Evolutionary conservation across 2,329 filamentous ascomycete genomes (phyloP), one percentile per base, ranked within the genome.

Genomic region (Alternaria panax): DNA sequence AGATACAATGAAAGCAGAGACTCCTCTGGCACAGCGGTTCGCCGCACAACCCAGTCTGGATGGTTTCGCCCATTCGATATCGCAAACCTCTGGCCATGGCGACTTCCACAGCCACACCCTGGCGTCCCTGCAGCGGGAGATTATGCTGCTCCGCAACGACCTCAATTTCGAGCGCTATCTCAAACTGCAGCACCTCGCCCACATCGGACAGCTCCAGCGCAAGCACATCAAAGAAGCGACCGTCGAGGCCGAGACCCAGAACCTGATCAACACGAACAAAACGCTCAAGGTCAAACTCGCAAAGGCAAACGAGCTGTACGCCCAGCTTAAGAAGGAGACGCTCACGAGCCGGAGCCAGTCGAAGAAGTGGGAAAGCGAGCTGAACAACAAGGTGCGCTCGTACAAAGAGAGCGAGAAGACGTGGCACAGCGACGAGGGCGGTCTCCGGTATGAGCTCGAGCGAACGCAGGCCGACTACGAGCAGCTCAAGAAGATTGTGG

Each of bases 161-260:
- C 82, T 95, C 42, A 91, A 90, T 65, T 95, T 94, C 70, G 92
- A 95, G 75, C 85, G 90, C 25, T 94, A 92, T 76, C 84, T 94
- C 69, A 94, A 93, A 73, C 87, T 92, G 64, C 92, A 95, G 70
- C 92, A 94, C 74, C 86, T 93, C 65, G 86, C 89, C 2, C 91
- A 94, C 59, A 93, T 95, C 72, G 91, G 91, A 1, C 90, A 92
- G 70, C 79, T 95, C 41, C 89, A 91, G 66, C 85, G 90, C 14
- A 88, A 88, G 62, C 89, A 92, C 59, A 87, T 94, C 64, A 87
- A 87, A 64, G 90, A 93, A 74, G 90, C 90, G 7, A 90, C 91
- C 2, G 90, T 87, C 1, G 92, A 94, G 73, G 91, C 92, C 0
- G 91, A 95, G 72, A 92, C 90, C 2, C 91, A 94, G 66, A 92